Conservation (phyloP, 768 basidiomycete genomes). For the Suillus weaverae region DNA sequence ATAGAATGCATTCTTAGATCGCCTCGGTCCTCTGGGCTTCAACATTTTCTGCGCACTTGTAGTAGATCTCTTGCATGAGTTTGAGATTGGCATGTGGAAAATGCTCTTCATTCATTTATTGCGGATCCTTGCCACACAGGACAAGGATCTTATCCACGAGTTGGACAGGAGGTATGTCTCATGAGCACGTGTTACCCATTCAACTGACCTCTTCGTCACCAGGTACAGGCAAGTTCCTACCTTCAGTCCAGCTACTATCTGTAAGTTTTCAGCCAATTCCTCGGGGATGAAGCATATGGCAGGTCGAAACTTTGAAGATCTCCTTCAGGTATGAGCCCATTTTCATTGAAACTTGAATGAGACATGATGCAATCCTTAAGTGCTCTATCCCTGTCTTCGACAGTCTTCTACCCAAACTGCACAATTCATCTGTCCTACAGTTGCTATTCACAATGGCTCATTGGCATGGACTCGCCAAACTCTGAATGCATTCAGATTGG, state of each 20-base stretch:
- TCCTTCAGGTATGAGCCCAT: slow-evolving; percentile 24
- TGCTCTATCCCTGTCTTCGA: too few species aligned
- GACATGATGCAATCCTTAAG: too few species aligned
- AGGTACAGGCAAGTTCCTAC: background rate
- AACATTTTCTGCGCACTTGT: slow-evolving; percentile 24
- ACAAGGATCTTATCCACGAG: background rate
- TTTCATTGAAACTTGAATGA: background rate
- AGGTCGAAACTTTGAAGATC: slow-evolving; percentile 38
- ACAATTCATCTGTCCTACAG: too few species aligned
- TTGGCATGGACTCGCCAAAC: too few species aligned
- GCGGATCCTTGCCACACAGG: slow-evolving; percentile 10
- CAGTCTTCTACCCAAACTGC: too few species aligned
- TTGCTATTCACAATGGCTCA: too few species aligned
- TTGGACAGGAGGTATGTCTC: background rate
- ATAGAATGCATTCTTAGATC: slow-evolving; percentile 32
- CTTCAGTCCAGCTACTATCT: background rate
- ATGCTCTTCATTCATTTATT: slow-evolving; percentile 26
- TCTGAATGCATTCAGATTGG: background rate
- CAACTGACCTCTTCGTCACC: background rate
- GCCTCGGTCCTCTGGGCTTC: slow-evolving; percentile 13
- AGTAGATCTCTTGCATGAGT: slow-evolving; percentile 30
- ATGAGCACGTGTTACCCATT: background rate
- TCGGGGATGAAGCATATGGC: slow-evolving; percentile 18
- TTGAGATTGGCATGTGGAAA: slow-evolving; percentile 32
- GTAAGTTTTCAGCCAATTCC: background rate